Base-by-base conservation (phyloP, 75 land plant species). In the Selaginella tamariscina region DNA sequence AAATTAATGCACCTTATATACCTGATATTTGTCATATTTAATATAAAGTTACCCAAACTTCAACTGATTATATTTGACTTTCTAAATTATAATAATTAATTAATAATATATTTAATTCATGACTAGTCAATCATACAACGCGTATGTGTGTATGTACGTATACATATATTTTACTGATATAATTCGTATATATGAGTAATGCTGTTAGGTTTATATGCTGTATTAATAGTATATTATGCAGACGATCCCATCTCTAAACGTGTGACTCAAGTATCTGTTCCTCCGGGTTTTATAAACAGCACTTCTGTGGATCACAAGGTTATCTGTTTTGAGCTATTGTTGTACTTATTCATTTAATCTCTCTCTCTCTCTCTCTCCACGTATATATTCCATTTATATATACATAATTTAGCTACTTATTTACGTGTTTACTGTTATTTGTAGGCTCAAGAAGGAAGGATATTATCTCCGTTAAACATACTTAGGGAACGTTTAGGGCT, bases 231-330 rank as follows among this genome's bases (percentile, higher is more conserved):
- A 32, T 33, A 30, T 24, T 29, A 56, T 72, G 69, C 72, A 91
- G 97, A 86, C 65, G 97, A 88, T 67, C 89, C 89, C 33, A 79
- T 88, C 66, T 81, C 93, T 69, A 88, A 86, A 77, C 56, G 87
- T 32, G 77, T 62, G 15, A 33, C 65, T 5, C 15, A 5, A 15
- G 11, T 15, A 5, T 39, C 39, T 27, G 49, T 54, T 74, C 44
- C 70, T 31, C 31, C 39, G 33, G 26, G 18, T 0, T 0, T 63
- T 2, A 63, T 2, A 68, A 65, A 24, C 68, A 30, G 29, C n/a
- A 15, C n/a, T 5, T 65, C 11, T 27, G 32, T 27, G 5, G 20
- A n/a, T 28, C 31, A 15, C 67, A 15, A 20, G 2, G 20, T 29
- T 5, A 9, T 29, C 32, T 5, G 32, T 20, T 26, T 24, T 15